These are phyloP conservation scores for Hypoxylon sp. DNA, from an alignment of 2,329 filamentous ascomycete species.

Conservation along the genomic window DNA sequence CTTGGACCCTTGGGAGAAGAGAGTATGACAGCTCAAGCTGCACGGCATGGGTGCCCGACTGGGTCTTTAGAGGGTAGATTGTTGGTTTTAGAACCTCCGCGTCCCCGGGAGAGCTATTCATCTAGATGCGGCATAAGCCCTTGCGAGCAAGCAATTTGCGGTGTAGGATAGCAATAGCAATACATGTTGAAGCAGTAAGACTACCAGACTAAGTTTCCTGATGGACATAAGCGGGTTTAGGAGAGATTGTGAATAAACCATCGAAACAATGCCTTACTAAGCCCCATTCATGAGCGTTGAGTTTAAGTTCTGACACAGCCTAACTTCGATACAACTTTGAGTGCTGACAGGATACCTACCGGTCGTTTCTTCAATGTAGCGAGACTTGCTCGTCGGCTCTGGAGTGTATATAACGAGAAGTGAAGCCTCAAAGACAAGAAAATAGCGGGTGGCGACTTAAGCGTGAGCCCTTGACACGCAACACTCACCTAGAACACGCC, in stretches of 20 bases:
- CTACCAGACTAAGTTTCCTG: not conserved
- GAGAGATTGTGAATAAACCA: not conserved
- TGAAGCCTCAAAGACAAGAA: not conserved
- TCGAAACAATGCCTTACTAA: not conserved
- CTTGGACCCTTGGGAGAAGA: not conserved
- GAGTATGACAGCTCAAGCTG: slow-evolving; percentile 16
- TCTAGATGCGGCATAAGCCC: slow-evolving; percentile 13
- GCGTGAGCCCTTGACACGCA: too few species aligned
- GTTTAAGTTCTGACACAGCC: not conserved
- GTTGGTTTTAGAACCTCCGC: slow-evolving; percentile 6
- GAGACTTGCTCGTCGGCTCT: not conserved
- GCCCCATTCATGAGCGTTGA: not conserved
- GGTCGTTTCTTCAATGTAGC: too few species aligned
- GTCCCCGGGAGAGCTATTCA: not conserved
- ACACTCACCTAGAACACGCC: too few species aligned
- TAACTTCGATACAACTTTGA: not conserved
- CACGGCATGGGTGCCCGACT: slow-evolving; percentile 32
- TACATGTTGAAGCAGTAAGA: slow-evolving; percentile 1
- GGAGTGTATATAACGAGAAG: not conserved
- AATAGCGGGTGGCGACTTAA: too few species aligned
- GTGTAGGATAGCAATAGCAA: slow-evolving; percentile 6
- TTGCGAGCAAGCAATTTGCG: slow-evolving; percentile 25
- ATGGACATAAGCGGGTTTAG: not conserved
- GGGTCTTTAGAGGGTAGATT: not conserved
- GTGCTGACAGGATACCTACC: not conserved